These are phyloP conservation scores for Rhododendron mucronatum DNA, from an alignment of 148 eudicot species.

Conservation along the genomic window DNA sequence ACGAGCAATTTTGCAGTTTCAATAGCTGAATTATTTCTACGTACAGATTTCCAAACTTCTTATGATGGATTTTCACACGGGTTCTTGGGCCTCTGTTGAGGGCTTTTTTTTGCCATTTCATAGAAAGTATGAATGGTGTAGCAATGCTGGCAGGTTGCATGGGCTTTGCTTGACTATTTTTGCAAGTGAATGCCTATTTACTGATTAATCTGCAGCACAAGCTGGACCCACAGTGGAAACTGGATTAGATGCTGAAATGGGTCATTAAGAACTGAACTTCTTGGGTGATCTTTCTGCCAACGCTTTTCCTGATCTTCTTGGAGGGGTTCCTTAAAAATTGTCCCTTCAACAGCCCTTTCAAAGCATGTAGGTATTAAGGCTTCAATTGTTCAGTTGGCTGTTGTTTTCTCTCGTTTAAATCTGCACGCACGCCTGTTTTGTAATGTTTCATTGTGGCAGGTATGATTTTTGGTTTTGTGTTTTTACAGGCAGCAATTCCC, in stretches of 20 bases:
- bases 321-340: neutral
- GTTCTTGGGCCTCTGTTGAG: neutral
- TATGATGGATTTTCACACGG: neutral
- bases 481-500: neutral
- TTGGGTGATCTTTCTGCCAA: neutral
- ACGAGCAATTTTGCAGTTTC: slow-evolving; percentile 20
- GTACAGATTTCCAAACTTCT: neutral
- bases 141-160: neutral
- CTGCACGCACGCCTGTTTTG: neutral
- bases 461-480: neutral
- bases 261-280: neutral
- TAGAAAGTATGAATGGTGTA: neutral
- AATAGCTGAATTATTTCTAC: neutral
- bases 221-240: neutral
- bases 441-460: neutral
- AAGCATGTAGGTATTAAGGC: neutral
- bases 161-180: neutral
- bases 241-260: neutral
- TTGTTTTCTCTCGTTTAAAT: neutral
- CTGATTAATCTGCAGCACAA: neutral
- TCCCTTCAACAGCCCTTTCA: neutral
- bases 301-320: neutral
- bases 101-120: neutral
- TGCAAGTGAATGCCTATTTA: neutral
- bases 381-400: neutral